Percentiles rank a stretch among this genome's conserved stretches.
phyloP scores from a whole-genome alignment of 495 filamentous ascomycete genomes.

The Talaromyces thailandensis region DNA sequence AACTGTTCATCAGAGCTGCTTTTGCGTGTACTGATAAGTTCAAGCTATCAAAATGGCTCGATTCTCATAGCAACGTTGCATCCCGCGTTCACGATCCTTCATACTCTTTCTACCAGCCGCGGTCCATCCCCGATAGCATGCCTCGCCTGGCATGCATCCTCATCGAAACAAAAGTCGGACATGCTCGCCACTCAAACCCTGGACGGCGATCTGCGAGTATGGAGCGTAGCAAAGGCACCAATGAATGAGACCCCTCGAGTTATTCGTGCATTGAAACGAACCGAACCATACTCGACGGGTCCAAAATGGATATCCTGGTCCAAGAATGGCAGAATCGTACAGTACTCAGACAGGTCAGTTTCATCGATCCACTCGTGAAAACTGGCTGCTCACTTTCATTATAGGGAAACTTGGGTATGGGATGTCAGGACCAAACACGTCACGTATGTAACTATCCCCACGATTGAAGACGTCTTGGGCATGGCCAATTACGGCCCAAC shows the following conservation, averaged over 20 bases:
- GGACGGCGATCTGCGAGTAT: conserved; percentile 89
- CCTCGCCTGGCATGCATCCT: conserved; percentile 96
- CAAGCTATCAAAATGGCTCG: conserved; percentile 89
- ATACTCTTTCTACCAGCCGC: conserved; percentile 76
- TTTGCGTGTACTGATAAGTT: neutral
- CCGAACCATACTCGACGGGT: conserved; percentile 62
- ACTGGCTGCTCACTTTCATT: conserved; percentile 14
- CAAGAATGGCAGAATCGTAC: conserved; percentile 91
- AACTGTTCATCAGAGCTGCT: neutral
- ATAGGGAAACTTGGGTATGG: conserved; percentile 86
- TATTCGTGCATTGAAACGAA: conserved; percentile 76
- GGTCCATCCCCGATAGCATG: conserved; percentile 80
- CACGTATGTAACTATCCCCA: conserved; percentile 78
- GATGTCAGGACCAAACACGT: conserved; percentile 96
- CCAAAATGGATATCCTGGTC: conserved; percentile 98
- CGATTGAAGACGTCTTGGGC: conserved; percentile 69
- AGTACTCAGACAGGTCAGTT: conserved; percentile 84
- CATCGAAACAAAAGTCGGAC: conserved; percentile 92
- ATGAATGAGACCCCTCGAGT: conserved; percentile 69
- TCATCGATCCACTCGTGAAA: neutral
- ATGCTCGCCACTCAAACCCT: conserved; percentile 92
- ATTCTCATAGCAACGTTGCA: conserved; percentile 83
- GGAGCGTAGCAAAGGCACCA: conserved; percentile 88
- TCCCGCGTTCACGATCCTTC: conserved; percentile 88
- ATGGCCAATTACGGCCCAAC: conserved; percentile 83